Base-by-base conservation (phyloP, 495 filamentous ascomycete species). In the Tuber borchii region DNA sequence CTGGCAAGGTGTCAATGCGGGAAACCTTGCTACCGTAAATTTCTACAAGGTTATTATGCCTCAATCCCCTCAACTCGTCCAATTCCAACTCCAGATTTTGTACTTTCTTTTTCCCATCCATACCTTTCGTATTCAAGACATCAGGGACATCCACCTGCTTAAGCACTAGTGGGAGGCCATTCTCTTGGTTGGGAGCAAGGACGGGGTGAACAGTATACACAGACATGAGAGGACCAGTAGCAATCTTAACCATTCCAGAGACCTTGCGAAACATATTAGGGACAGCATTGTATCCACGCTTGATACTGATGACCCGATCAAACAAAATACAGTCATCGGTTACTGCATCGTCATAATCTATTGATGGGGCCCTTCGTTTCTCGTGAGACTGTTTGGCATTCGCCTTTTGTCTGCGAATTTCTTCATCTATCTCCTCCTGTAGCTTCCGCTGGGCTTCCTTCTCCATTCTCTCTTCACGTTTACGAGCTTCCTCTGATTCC, bases 1-100 rank as follows among this genome's bases (percentile, higher is more conserved):
- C 17, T 34, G 31, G 31, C 56, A 34, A 65, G 5, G 56, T 5
- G 40, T 78, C 81, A 56, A 78, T 82, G 44, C 85, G 84, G 70
- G 87, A 84, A 31, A 98, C 93, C 70, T 91, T 92, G 85, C 93
- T 97, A 73, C 93, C 93, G 61, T 96, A 84, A 69, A 97, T 87
- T 17, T 91, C 88, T 7, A 94, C 85, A 39, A 97, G 82, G 83
- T 93, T 93, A n/a, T 88, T 86, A 80, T 97, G 94, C 42, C 88
- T 88, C 45, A 96, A 83, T 77, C 88, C 89, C 82, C 90, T 95
- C 45, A 95, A 83, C 3, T 84, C 84, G 76, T 97, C 92, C 42
- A 99, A 83, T 71, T 91, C 88, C 19, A 84, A 84, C 82, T 95
- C 92, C 40, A 94, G 80, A 9, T 86, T 84, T 82, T 91, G 88